Evolutionary conservation across 257 asterid species (phyloP).

Genomic region (Ligustrum vulgare): DNA sequence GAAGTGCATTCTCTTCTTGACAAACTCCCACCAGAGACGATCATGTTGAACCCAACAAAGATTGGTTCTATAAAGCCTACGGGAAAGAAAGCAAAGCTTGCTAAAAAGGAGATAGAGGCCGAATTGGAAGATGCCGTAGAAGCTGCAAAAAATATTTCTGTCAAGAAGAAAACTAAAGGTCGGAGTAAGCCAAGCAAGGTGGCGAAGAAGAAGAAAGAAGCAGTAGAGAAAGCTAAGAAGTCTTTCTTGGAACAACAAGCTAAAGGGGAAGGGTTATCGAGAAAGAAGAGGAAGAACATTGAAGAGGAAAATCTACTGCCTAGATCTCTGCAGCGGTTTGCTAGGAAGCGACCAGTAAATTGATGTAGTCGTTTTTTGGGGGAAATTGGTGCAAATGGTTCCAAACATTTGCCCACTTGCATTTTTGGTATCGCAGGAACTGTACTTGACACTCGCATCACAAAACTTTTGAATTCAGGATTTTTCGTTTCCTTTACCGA

Average conservation of each 20-base stretch:
- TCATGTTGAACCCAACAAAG: slow-evolving; percentile 90
- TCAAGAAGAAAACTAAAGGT: slow-evolving; percentile 89
- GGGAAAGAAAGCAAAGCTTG: slow-evolving; percentile 51
- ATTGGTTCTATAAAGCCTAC: slow-evolving; percentile 71
- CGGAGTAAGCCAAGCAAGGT: slow-evolving; percentile 78
- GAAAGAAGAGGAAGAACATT: slow-evolving; percentile 58
- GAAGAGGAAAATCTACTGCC: slow-evolving; percentile 59
- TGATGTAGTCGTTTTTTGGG: too few species aligned
- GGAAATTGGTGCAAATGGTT: too few species aligned
- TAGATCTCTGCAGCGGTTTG: slow-evolving; percentile 63
- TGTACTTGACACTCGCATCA: too few species aligned
- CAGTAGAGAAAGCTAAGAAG: slow-evolving; percentile 62
- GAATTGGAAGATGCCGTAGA: slow-evolving; percentile 68
- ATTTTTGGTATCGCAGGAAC: too few species aligned
- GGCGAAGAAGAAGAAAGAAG: slow-evolving; percentile 76
- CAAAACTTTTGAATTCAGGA: too few species aligned
- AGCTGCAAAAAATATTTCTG: slow-evolving; percentile 44
- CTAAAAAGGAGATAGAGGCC: slow-evolving; percentile 55
- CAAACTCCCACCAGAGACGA: slow-evolving; percentile 91
- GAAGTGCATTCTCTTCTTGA: slow-evolving; percentile 85
- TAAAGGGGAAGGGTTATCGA: slow-evolving; percentile 30
- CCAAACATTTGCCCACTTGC: too few species aligned
- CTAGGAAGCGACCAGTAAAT: slow-evolving; percentile 40
- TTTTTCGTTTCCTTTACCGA: too few species aligned
- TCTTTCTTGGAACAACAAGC: slow-evolving; percentile 49